Conservation (phyloP, 371 early-diverging fungal species). For the Phascolomyces articulosus region DNA sequence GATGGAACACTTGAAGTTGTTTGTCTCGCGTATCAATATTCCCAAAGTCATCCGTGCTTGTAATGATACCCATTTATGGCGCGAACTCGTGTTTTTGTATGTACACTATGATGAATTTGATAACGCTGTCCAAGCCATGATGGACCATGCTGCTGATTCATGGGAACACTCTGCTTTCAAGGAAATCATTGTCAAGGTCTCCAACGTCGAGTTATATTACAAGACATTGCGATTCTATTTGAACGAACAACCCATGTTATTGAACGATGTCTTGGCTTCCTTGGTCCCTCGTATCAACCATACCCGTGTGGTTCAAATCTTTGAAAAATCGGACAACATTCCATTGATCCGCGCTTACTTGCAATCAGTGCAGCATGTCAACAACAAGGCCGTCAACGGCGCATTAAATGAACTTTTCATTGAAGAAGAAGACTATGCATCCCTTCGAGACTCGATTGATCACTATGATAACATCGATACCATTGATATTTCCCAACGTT, state of each 20-base stretch:
- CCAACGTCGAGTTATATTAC: conserved; percentile 96
- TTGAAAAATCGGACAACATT: conserved; percentile 94
- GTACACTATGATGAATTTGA: conserved; percentile 98
- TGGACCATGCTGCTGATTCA: conserved; percentile 89
- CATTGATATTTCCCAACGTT: conserved; percentile 84
- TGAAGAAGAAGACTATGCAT: conserved; percentile 95
- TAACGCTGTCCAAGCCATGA: conserved; percentile 94
- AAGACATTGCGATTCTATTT: conserved; percentile 96
- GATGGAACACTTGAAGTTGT: conserved; percentile 96
- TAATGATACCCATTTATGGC: conserved; percentile 93
- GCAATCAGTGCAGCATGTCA: conserved; percentile 87
- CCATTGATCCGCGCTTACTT: conserved; percentile 95
- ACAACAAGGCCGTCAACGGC: conserved; percentile 91
- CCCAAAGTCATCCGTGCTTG: conserved; percentile 97
- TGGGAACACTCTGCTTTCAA: conserved; percentile 97
- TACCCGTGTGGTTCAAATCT: conserved; percentile 93
- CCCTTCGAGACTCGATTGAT: conserved; percentile 91
- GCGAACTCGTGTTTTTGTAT: conserved; percentile 95
- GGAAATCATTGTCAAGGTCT: conserved; percentile 94
- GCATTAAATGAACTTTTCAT: conserved; percentile 95
- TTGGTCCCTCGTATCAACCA: conserved; percentile 93
- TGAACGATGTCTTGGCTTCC: conserved; percentile 89
- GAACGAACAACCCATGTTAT: conserved; percentile 90
- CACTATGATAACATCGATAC: conserved; percentile 92
- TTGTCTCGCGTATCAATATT: conserved; percentile 95